Percentiles rank a stretch among this genome's conserved stretches.
These are phyloP conservation scores for Chrysochromulina tobinii DNA, from an alignment of 78 protist species.

Conservation along the genomic window DNA sequence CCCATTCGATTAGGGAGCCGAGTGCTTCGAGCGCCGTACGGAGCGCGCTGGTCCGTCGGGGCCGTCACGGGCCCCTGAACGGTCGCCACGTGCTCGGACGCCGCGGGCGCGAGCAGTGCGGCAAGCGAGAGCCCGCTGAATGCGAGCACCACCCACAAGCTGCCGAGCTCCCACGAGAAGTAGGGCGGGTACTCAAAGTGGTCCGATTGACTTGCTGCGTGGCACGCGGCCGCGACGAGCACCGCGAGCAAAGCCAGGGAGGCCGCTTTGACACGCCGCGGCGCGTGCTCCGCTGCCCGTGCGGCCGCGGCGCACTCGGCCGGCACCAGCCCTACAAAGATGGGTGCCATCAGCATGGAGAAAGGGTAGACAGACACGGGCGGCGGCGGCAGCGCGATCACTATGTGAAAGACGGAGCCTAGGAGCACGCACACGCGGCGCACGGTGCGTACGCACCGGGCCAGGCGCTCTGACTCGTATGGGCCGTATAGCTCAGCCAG, in stretches of 20 bases:
- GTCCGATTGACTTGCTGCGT: not conserved
- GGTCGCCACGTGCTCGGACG: no score
- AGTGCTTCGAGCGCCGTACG: no score
- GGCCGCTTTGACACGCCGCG: no score
- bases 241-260: not conserved
- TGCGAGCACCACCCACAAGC: not conserved
- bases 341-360: constrained; percentile 17
- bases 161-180: not conserved
- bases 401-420: not conserved
- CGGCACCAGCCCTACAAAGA: not conserved
- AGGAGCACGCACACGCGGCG: not conserved
- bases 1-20: no score
- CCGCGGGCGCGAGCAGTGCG: not conserved
- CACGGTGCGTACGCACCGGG: no score
- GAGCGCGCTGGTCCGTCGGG: no score
- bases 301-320: not conserved
- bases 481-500: no score
- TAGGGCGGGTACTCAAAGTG: constrained; percentile 1
- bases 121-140: not conserved
- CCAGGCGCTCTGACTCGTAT: no score
- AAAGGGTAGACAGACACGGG: constrained; percentile 13
- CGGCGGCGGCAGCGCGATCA: constrained; percentile 17
- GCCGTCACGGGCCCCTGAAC: no score
- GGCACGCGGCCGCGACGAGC: not conserved
- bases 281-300: no score